Evolutionary conservation across 2,329 filamentous ascomycete genomes (phyloP).

Genomic region (Fusarium sp.): DNA sequence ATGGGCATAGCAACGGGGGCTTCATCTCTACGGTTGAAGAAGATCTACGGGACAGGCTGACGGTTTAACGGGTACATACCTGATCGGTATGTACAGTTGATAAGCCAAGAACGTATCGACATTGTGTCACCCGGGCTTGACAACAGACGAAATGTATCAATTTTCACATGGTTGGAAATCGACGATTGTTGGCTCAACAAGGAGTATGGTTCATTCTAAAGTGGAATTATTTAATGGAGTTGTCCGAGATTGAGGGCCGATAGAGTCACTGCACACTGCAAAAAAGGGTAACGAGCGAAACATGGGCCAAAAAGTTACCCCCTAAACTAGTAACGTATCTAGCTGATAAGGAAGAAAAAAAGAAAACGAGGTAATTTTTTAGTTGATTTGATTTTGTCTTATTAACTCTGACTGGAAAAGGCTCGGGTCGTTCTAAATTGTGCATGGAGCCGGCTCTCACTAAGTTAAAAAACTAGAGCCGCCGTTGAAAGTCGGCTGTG

Average conservation of each 20-base stretch:
- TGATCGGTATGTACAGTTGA: slow-evolving; percentile 8
- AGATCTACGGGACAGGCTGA: slow-evolving; percentile 3
- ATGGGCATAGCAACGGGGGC: slow-evolving; percentile 2
- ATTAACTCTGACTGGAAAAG: neutral
- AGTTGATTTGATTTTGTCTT: neutral
- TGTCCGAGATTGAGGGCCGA: slow-evolving; percentile 35
- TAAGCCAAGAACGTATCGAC: neutral
- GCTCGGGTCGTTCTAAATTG: slow-evolving; percentile 1
- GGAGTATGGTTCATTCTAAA: neutral
- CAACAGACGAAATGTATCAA: neutral
- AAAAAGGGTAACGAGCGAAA: slow-evolving; percentile 6
- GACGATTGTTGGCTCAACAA: neutral
- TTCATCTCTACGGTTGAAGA: slow-evolving; percentile 1
- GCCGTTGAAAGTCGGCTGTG: slow-evolving; percentile 23
- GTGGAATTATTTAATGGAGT: slow-evolving; percentile 25
- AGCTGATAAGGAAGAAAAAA: slow-evolving; percentile 4
- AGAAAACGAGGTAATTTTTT: neutral
- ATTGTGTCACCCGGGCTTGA: neutral
- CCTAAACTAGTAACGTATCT: slow-evolving; percentile 1
- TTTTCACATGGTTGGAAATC: slow-evolving; percentile 3
- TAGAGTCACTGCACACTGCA: slow-evolving; percentile 11
- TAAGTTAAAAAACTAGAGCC: slow-evolving; percentile 12
- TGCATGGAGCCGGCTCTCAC: slow-evolving; percentile 1
- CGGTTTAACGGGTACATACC: neutral
- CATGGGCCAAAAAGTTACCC: slow-evolving; percentile 13